These are phyloP conservation scores for Cadophora sp. DNA, from an alignment of 2,329 filamentous ascomycete species.

Conservation along the genomic window DNA sequence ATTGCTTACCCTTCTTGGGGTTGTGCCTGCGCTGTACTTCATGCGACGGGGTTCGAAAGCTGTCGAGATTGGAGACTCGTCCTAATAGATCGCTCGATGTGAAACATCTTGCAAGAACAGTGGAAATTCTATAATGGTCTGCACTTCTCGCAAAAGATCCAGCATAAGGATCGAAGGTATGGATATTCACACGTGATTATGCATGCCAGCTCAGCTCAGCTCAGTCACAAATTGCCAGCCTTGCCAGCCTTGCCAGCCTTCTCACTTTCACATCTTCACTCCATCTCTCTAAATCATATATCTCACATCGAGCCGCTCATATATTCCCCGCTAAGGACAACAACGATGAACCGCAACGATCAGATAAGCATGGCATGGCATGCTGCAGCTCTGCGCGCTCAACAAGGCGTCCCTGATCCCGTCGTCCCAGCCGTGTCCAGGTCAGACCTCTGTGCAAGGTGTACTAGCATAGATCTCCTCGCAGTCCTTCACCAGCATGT, in stretches of 20 bases:
- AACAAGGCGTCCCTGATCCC: not conserved
- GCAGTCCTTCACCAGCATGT: not conserved
- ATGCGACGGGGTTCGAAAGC: not conserved
- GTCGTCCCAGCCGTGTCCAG: not conserved
- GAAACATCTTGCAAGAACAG: no score
- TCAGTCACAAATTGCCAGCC: not conserved
- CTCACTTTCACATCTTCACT: not conserved
- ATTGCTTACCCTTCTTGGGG: constrained; percentile 27
- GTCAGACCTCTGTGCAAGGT: not conserved
- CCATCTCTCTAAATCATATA: not conserved
- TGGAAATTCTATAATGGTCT: no score
- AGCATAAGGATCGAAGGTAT: not conserved
- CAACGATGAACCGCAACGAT: not conserved
- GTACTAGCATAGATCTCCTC: not conserved
- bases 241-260: not conserved
- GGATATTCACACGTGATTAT: not conserved
- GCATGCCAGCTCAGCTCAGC: not conserved
- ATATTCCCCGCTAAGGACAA: not conserved
- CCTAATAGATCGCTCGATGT: not conserved
- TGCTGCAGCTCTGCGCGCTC: not conserved
- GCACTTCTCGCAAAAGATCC: not conserved
- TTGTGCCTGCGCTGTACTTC: constrained; percentile 22
- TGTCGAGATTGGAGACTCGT: not conserved
- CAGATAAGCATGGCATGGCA: not conserved
- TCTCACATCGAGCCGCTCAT: no score